These are phyloP conservation scores for Kwoniella botswanensis DNA, from an alignment of 768 basidiomycete species.

Conservation along the genomic window DNA sequence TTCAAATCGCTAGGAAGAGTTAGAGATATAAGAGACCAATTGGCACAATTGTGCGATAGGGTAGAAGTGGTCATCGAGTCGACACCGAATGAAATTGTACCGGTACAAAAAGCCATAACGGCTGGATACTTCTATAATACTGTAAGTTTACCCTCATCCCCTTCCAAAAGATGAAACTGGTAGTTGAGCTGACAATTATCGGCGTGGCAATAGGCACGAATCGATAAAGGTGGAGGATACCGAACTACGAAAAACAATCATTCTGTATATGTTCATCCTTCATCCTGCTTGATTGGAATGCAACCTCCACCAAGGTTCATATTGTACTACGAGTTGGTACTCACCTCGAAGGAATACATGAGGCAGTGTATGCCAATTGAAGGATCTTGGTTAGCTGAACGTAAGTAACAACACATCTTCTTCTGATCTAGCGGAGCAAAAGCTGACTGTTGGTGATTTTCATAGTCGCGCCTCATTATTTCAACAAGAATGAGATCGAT, in stretches of 20 bases:
- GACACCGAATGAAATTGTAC: conserved; percentile 91
- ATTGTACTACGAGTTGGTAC: conserved; percentile 94
- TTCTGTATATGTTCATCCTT: conserved; percentile 95
- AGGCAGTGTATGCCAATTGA: conserved; percentile 99
- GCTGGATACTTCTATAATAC: conserved; percentile 97
- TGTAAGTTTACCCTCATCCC: conserved; percentile 61
- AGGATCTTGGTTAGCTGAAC: conserved; percentile 89
- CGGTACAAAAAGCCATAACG: conserved; percentile 93
- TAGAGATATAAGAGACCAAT: conserved; percentile 88
- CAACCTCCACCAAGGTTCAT: conserved; percentile 91
- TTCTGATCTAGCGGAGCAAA: neutral
- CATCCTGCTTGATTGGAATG: conserved; percentile 90
- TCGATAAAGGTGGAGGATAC: conserved; percentile 96
- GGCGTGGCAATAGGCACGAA: conserved; percentile 67
- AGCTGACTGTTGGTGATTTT: conserved; percentile 12
- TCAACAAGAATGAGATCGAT: conserved; percentile 67
- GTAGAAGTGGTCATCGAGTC: conserved; percentile 88
- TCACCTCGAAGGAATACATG: conserved; percentile 97
- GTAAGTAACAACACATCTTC: conserved; percentile 60
- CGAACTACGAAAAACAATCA: conserved; percentile 95
- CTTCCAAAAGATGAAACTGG: no score
- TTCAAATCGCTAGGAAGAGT: conserved; percentile 93
- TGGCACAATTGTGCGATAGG: conserved; percentile 92
- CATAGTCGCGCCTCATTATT: conserved; percentile 93
- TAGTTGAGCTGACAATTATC: neutral